These are phyloP conservation scores for Hypoxylon sp. DNA, from an alignment of 2,329 filamentous ascomycete genomes.

Conservation along the genomic window DNA sequence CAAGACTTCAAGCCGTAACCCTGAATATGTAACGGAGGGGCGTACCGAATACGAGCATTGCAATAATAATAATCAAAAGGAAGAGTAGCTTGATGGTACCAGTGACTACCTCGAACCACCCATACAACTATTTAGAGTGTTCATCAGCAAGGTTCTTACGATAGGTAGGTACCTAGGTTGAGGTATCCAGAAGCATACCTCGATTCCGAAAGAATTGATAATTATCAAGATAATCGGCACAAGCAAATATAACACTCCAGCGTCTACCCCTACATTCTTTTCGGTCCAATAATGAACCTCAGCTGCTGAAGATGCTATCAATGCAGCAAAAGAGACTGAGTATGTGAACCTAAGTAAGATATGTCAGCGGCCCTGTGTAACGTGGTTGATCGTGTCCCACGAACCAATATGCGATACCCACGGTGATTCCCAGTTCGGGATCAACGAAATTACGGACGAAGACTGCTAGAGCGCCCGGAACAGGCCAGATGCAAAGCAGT, in stretches of 20 bases:
- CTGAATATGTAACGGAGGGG: not conserved
- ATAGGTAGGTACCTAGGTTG: not conserved
- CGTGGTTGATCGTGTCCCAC: slow-evolving; percentile 15
- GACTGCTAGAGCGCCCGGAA: slow-evolving; percentile 53
- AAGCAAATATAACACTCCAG: slow-evolving; percentile 44
- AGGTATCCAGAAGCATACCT: slow-evolving; percentile 33
- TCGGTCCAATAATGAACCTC: slow-evolving; percentile 49
- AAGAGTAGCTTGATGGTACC: slow-evolving; percentile 50
- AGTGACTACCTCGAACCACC: slow-evolving; percentile 50
- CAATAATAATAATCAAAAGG: slow-evolving; percentile 45
- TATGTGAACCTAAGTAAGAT: slow-evolving; percentile 50
- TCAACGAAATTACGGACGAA: slow-evolving; percentile 55
- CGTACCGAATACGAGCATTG: slow-evolving; percentile 42
- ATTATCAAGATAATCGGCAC: slow-evolving; percentile 46
- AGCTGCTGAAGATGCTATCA: slow-evolving; percentile 48
- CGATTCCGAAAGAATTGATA: slow-evolving; percentile 47
- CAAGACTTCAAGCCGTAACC: not conserved
- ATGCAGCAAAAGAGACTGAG: slow-evolving; percentile 50
- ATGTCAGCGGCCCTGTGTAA: slow-evolving; percentile 11
- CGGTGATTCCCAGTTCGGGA: slow-evolving; percentile 52
- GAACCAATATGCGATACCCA: slow-evolving; percentile 55
- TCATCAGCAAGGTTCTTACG: not conserved
- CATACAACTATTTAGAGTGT: slow-evolving; percentile 47
- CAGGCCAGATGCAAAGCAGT: slow-evolving; percentile 54
- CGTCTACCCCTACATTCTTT: slow-evolving; percentile 12